phyloP scores from a whole-genome alignment of 129 eudicot species.

The Pittosporum tobira region DNA sequence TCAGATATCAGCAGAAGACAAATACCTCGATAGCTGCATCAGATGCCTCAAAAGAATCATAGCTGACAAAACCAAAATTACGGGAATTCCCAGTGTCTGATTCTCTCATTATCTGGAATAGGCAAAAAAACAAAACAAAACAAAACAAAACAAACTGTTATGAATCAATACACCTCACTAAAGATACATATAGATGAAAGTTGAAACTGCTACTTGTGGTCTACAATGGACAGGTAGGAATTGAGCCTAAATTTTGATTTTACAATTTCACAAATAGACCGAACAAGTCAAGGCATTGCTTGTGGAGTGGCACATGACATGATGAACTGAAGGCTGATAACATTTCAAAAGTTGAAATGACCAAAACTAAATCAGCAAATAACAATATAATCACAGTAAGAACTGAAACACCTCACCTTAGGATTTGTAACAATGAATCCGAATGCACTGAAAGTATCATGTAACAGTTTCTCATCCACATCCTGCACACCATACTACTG shows the following conservation, averaged over 20 bases:
- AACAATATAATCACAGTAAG: too few species aligned
- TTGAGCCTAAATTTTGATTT: too few species aligned
- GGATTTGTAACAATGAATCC: constrained; percentile 96
- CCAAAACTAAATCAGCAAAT: too few species aligned
- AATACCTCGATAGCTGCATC: constrained; percentile 97
- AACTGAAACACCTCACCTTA: too few species aligned
- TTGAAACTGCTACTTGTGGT: too few species aligned
- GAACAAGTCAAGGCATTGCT: too few species aligned
- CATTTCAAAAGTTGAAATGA: too few species aligned
- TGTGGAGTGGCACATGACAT: too few species aligned
- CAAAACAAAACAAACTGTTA: too few species aligned
- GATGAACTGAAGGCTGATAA: too few species aligned
- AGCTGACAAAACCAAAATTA: constrained; percentile 96
- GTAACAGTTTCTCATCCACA: constrained; percentile 92
- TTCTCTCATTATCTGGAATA: constrained; percentile 89
- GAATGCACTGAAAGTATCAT: constrained; percentile 97
- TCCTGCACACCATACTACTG: constrained; percentile 55
- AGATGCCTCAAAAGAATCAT: constrained; percentile 97
- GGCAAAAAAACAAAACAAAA: constrained; percentile 1
- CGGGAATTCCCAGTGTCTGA: constrained; percentile 98
- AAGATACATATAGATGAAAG: neutral
- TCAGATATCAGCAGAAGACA: constrained; percentile 1
- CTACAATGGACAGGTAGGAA: too few species aligned
- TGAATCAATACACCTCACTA: neutral
- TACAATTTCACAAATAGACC: too few species aligned